Conservation (phyloP, 305 asterid genomes). For the Solanum hybrid region DNA sequence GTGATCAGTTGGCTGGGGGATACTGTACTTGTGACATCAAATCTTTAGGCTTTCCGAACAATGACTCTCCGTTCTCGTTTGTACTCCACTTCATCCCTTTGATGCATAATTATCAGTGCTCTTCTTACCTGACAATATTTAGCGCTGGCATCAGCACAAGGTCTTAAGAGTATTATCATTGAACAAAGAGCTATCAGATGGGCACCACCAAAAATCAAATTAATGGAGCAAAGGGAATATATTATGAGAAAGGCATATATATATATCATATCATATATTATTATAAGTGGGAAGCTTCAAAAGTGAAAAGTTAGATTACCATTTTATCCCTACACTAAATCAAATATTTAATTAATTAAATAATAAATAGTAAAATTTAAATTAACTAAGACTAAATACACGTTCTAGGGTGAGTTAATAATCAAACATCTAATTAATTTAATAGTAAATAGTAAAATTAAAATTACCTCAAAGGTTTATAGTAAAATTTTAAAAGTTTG, state of each 20-base stretch:
- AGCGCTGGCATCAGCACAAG: background rate
- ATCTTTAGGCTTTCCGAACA: constrained; percentile 58
- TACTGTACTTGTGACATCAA: background rate
- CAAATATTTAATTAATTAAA: too few species aligned
- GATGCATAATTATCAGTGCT: constrained; percentile 88
- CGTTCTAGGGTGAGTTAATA: too few species aligned
- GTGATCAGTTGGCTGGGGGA: background rate
- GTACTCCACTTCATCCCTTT: constrained; percentile 97
- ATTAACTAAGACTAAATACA: too few species aligned
- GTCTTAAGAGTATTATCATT: background rate
- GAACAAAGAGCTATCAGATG: background rate
- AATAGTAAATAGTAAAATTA: too few species aligned
- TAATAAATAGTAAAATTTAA: too few species aligned
- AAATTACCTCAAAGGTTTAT: too few species aligned
- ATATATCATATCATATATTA: too few species aligned
- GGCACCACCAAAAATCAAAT: background rate
- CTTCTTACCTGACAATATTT: constrained; percentile 60
- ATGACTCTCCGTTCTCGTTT: constrained; percentile 66
- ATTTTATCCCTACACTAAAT: too few species aligned
- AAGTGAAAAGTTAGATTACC: too few species aligned
- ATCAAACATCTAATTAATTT: too few species aligned
- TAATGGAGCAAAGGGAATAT: background rate
- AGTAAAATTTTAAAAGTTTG: too few species aligned
- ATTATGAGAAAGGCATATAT: background rate
- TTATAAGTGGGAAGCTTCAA: too few species aligned